phyloP scores from a whole-genome alignment of 139 green algal genomes.

The Spirogloea muscicola region DNA sequence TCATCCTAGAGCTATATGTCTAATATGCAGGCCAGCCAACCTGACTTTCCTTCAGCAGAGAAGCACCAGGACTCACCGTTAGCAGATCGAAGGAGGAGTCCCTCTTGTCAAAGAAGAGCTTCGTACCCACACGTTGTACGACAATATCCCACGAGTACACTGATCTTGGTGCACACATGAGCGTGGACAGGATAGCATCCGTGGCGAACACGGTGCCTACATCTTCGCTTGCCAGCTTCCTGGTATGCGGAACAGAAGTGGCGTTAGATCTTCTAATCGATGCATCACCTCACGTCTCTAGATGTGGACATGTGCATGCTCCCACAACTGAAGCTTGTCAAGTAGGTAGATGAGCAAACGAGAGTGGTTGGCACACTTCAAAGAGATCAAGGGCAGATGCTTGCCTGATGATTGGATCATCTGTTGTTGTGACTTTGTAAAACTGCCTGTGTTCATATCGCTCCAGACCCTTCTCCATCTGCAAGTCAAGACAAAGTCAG shows the following conservation, averaged over 20 bases:
- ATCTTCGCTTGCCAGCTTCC: slow-evolving; percentile 59
- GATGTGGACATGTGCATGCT: too few species aligned
- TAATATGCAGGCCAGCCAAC: not conserved
- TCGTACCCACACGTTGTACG: slow-evolving; percentile 60
- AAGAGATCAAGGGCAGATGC: not conserved
- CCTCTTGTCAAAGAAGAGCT: slow-evolving; percentile 87
- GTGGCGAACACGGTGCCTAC: slow-evolving; percentile 82
- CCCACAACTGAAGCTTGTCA: too few species aligned
- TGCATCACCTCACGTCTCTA: too few species aligned
- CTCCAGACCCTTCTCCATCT: slow-evolving; percentile 62
- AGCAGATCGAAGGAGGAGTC: slow-evolving; percentile 76
- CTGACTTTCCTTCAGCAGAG: not conserved
- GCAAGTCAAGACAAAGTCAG: too few species aligned
- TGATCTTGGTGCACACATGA: slow-evolving; percentile 88
- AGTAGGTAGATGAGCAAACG: too few species aligned
- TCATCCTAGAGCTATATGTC: too few species aligned
- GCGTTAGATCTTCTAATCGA: too few species aligned
- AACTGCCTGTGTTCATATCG: slow-evolving; percentile 64
- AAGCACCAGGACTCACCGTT: slow-evolving; percentile 65
- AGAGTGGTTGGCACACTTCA: too few species aligned
- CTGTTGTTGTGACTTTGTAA: slow-evolving; percentile 71
- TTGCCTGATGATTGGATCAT: slow-evolving; percentile 82
- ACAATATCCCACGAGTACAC: slow-evolving; percentile 92
- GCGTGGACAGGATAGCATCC: slow-evolving; percentile 81
- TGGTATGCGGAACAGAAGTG: too few species aligned